These are phyloP conservation scores for Phoma sp. DNA, from an alignment of 2,329 filamentous ascomycete genomes.

Conservation along the genomic window DNA sequence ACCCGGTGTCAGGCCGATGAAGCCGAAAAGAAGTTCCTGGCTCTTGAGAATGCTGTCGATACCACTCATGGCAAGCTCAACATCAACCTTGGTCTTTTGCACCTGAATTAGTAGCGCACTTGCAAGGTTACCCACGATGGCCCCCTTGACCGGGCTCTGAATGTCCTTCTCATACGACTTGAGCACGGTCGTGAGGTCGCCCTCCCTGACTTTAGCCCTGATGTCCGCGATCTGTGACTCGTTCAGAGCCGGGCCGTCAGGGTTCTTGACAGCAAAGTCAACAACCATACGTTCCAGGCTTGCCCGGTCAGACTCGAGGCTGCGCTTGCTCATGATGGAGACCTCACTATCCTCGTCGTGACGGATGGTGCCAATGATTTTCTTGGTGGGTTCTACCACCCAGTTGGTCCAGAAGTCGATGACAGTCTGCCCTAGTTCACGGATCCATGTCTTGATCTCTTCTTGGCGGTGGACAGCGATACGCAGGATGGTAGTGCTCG, in stretches of 20 bases:
- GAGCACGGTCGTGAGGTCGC: conserved; percentile 90
- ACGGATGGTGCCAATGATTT: conserved; percentile 88
- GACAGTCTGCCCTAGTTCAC: conserved; percentile 77
- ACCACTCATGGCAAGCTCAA: conserved; percentile 93
- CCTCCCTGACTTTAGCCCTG: conserved; percentile 81
- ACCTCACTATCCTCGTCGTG: conserved; percentile 94
- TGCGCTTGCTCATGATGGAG: conserved; percentile 94
- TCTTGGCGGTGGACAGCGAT: conserved; percentile 77
- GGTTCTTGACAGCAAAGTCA: conserved; percentile 88
- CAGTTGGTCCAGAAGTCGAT: conserved; percentile 96
- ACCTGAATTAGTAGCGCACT: conserved; percentile 93
- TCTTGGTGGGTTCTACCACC: conserved; percentile 85
- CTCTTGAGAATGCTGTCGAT: conserved; percentile 95
- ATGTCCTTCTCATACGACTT: conserved; percentile 91
- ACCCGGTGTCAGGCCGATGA: conserved; percentile 91
- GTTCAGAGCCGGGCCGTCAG: conserved; percentile 67
- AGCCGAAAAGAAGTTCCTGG: conserved; percentile 96
- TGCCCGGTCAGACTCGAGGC: conserved; percentile 85
- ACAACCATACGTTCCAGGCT: conserved; percentile 98
- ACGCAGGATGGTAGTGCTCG: conserved; percentile 84
- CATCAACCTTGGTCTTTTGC: conserved; percentile 98
- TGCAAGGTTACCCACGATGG: conserved; percentile 84
- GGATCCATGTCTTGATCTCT: conserved; percentile 81
- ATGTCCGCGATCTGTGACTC: conserved; percentile 78
- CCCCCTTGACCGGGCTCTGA: conserved; percentile 79